Conservation (phyloP, 768 basidiomycete species). For the Naganishia antarctica region DNA sequence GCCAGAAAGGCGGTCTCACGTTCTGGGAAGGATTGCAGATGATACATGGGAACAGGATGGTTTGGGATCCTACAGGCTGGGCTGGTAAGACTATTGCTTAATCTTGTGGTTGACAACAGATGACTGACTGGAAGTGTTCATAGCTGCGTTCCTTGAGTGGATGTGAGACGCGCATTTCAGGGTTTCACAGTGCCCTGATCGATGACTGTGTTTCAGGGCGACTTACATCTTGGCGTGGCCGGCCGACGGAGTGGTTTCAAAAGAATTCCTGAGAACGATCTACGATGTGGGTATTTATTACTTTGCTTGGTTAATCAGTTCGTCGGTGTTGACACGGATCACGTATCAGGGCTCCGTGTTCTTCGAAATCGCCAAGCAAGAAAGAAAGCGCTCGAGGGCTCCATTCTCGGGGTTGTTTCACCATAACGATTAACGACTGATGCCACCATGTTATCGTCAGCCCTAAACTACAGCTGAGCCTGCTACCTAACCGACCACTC, state of each 20-base stretch:
- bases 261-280: slow-evolving; percentile 53
- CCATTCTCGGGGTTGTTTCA: slow-evolving; percentile 13
- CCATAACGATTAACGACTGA: slow-evolving; percentile 19
- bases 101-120: neutral
- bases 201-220: slow-evolving; percentile 43
- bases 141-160: slow-evolving; percentile 13
- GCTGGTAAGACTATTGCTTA: neutral
- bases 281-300: slow-evolving; percentile 50
- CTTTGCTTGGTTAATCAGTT: too few relatives aligned
- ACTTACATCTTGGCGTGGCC: slow-evolving; percentile 53
- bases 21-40: slow-evolving; percentile 40
- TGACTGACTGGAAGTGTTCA: neutral
- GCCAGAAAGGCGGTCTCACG: slow-evolving; percentile 30
- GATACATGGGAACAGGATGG: slow-evolving; percentile 41
- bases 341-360: slow-evolving; percentile 22
- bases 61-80: slow-evolving; percentile 48
- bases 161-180: neutral
- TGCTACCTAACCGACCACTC: too few relatives aligned
- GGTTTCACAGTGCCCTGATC: neutral
- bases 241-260: slow-evolving; percentile 50
- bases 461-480: too few relatives aligned
- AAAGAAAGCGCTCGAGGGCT: neutral
- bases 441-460: too few relatives aligned
- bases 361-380: slow-evolving; percentile 6
- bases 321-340: too few relatives aligned